phyloP scores from a whole-genome alignment of 768 basidiomycete genomes.

The Lactarius tabidus region DNA sequence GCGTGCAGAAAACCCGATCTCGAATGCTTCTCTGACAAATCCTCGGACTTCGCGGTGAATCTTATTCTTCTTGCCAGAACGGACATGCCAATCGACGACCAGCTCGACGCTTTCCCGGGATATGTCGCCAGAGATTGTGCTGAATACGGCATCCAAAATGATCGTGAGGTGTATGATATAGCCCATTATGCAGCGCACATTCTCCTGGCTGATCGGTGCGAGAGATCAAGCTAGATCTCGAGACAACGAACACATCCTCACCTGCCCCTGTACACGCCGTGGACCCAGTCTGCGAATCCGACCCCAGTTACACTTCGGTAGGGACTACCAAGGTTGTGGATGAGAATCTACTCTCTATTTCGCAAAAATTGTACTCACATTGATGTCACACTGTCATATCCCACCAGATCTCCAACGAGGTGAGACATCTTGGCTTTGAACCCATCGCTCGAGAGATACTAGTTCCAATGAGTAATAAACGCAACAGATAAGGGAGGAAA shows the following conservation, averaged over 20 bases:
- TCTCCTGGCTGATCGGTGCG: background rate
- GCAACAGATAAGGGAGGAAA: background rate
- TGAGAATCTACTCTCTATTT: background rate
- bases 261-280: background rate
- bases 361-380: background rate
- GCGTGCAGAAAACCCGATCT: background rate
- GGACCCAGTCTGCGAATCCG: background rate
- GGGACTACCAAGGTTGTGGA: background rate
- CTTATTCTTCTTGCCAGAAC: background rate
- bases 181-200: constrained; percentile 7
- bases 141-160: background rate
- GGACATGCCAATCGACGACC: background rate
- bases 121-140: background rate
- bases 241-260: background rate
- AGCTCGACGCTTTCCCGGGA: background rate
- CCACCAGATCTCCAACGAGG: background rate
- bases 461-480: background rate
- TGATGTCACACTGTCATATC: too few species aligned
- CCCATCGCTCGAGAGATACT: too few species aligned
- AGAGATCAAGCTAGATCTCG: background rate
- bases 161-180: constrained; percentile 10
- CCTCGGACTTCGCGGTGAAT: background rate
- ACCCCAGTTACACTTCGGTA: background rate
- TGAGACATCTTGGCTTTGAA: too few species aligned
- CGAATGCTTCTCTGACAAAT: background rate